A percentile compares a stretch with the other conserved stretches of the same genome.
These are phyloP conservation scores for Colletotrichum sp. DNA, from an alignment of 2,329 filamentous ascomycete genomes.

Conservation along the genomic window DNA sequence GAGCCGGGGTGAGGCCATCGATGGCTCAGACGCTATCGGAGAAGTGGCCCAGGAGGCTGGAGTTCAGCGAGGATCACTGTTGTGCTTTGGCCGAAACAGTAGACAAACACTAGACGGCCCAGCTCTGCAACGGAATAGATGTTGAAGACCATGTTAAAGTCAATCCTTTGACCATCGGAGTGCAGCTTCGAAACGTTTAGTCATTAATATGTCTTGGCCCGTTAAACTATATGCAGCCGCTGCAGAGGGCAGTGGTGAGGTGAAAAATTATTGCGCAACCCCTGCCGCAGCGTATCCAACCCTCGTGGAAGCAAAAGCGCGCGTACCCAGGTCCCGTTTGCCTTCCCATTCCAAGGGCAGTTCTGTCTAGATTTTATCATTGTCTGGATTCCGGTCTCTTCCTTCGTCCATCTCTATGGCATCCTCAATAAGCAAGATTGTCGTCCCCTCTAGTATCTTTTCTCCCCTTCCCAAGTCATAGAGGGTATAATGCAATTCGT, in stretches of 20 bases:
- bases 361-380: constrained; percentile 19
- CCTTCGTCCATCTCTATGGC: neutral
- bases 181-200: neutral
- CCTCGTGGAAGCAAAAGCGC: neutral
- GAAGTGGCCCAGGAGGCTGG: neutral
- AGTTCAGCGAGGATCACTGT: neutral
- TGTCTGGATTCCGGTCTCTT: neutral
- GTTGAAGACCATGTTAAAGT: neutral
- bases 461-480: constrained; percentile 8
- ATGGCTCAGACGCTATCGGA: neutral
- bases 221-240: constrained; percentile 7
- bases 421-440: neutral
- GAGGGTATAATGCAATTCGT: constrained; percentile 22
- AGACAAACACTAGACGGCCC: neutral
- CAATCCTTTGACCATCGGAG: neutral
- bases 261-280: constrained; percentile 10
- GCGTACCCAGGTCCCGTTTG: neutral
- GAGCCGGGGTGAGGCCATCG: neutral
- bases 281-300: constrained; percentile 10
- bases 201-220: constrained; percentile 14
- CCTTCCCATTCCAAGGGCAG: neutral
- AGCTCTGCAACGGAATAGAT: neutral
- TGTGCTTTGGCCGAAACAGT: neutral
- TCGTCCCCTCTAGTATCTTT: neutral
- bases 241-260: neutral